Base-by-base conservation (phyloP, 176 grass and related monocot species). In the Zea mays region DNA sequence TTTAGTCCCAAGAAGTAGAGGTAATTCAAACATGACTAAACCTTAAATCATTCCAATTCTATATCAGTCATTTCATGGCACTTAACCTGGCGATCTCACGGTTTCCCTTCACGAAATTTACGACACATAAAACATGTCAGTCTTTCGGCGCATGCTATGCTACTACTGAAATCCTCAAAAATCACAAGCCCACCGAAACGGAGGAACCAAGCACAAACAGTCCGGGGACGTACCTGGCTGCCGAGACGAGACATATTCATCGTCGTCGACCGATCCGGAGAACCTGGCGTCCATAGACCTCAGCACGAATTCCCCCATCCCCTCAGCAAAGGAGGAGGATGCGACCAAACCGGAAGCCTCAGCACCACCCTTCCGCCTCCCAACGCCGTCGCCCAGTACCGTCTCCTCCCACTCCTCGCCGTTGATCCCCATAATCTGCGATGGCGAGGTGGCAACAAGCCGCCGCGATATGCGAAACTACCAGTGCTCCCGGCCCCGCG, bases 271-370 rank as follows among this genome's bases (percentile, higher is more conserved):
- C 74, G 86, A 89, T 85, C 89, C 89, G 14, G 86, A 87, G 49
- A 89, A 91, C 72, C 76, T 77, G 55, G 77, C 68, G 75, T 92
- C 89, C 84, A 91, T 88, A 48, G 86, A 87, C 17, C 65, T 87
- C 57, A 91, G 80, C 46, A 91, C 83, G 76, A 80, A 89, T 67
- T 89, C 86, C 77, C 76, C 81, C 62, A 82, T 81, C 45, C 76
- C 83, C 62, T 84, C 79, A 5, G 83, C 60, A 13, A 87, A 86
- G 17, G 78, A 91, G 36, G 89, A 85, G 4, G 85, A 85, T 55
- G 46, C 10, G 21, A 35, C 75, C 41, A 54, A 7, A 37, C 20
- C 67, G 43, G 43, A 52, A 43, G 57, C 61, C 54, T 72, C 79
- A 16, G 27, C 65, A 48, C 75, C 52, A 11, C 58, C 77, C 64